phyloP scores from a whole-genome alignment of 768 basidiomycete genomes.

The Pleurotus ostreatus region DNA sequence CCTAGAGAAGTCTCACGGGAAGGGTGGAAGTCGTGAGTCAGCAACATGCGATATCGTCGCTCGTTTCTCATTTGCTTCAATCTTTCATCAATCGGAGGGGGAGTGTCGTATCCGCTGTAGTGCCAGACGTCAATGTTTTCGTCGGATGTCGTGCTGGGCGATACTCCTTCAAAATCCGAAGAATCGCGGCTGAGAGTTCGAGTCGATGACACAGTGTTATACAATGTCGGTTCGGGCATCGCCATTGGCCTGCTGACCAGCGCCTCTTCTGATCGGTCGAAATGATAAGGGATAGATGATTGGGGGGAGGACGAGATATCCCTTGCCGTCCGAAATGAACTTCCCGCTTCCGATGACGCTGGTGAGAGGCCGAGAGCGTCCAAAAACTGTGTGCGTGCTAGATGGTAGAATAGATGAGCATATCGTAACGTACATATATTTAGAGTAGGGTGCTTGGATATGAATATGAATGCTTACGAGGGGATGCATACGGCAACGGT shows the following conservation, averaged over 20 bases:
- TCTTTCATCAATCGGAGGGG: constrained; percentile 30
- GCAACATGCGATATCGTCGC: constrained; percentile 60
- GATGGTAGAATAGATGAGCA: constrained; percentile 8
- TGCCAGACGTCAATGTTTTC: constrained; percentile 18
- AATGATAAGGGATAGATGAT: constrained; percentile 12
- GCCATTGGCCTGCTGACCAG: constrained; percentile 25
- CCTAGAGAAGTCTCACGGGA: constrained; percentile 42
- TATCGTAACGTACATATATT: not conserved
- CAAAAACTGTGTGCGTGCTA: not conserved
- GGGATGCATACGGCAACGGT: constrained; percentile 18
- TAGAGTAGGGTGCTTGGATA: not conserved
- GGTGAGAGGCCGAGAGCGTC: constrained; percentile 10
- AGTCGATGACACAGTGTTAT: constrained; percentile 24
- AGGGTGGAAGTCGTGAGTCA: constrained; percentile 66
- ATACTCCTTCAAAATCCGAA: constrained; percentile 14
- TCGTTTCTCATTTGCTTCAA: constrained; percentile 51
- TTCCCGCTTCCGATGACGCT: constrained; percentile 8
- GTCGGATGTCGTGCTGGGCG: constrained; percentile 13
- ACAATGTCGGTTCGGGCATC: constrained; percentile 36
- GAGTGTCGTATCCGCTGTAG: constrained; percentile 34
- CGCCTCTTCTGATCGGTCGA: constrained; percentile 29
- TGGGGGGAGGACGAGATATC: constrained; percentile 15
- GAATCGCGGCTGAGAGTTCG: constrained; percentile 24
- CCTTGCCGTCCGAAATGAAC: constrained; percentile 20
- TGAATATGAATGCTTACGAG: constrained; percentile 5